Percentiles rank a stretch among this genome's conserved stretches.
phyloP scores from a whole-genome alignment of 495 filamentous ascomycete species.

The Lasiosphaeriaceae sp. region DNA sequence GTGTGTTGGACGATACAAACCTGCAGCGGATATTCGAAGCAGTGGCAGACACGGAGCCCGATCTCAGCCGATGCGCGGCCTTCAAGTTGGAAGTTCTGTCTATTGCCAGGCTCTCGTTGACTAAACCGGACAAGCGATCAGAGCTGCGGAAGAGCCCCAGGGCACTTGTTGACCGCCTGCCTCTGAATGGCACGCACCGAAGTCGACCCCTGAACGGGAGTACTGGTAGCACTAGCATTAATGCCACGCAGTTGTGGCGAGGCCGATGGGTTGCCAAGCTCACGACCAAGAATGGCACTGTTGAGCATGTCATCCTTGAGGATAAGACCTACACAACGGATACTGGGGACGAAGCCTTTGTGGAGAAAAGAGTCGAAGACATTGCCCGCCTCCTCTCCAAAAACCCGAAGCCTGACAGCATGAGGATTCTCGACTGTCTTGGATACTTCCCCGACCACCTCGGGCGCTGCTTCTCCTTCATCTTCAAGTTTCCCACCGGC shows the following conservation, averaged over 20 bases:
- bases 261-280: not conserved
- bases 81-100: not conserved
- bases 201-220: too few species aligned
- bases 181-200: not conserved
- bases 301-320: not conserved
- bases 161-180: not conserved
- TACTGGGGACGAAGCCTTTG: not conserved
- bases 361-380: not conserved
- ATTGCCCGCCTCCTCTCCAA: not conserved
- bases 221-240: too few species aligned
- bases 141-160: not conserved
- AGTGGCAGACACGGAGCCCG: not conserved
- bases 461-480: not conserved
- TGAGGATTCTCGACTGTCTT: not conserved
- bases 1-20: not conserved
- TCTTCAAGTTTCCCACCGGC: not conserved
- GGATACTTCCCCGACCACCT: not conserved
- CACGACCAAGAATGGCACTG: not conserved
- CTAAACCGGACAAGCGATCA: not conserved
- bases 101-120: not conserved
- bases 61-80: not conserved
- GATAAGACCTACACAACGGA: not conserved
- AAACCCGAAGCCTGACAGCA: not conserved
- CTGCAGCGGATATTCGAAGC: not conserved
- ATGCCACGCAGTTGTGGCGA: not conserved